Evolutionary conservation across 2,329 filamentous ascomycete species (phyloP).

Genomic region (Aspergillus brasiliensis): DNA sequence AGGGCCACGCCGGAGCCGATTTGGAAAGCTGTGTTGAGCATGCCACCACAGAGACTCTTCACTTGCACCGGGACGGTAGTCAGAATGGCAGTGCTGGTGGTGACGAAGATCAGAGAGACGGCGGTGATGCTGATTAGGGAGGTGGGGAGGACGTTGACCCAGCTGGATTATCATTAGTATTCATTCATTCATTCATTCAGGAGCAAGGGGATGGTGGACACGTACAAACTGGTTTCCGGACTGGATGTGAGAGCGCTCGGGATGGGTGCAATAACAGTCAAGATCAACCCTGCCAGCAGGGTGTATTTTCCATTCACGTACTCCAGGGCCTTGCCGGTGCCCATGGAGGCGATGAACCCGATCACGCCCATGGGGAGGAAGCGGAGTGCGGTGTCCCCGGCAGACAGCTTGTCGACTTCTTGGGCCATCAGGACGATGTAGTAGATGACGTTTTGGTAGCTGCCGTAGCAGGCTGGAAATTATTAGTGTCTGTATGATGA

Average conservation of each 20-base stretch:
- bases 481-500: slow-evolving; percentile 5
- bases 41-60: slow-evolving; percentile 45
- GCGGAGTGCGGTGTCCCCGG: slow-evolving; percentile 43
- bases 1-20: slow-evolving; percentile 46
- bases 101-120: slow-evolving; percentile 46
- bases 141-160: slow-evolving; percentile 44
- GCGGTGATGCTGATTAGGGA: slow-evolving; percentile 44
- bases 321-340: slow-evolving; percentile 40
- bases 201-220: neutral
- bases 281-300: slow-evolving; percentile 37
- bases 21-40: slow-evolving; percentile 49
- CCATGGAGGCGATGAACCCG: slow-evolving; percentile 42
- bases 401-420: slow-evolving; percentile 42
- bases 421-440: slow-evolving; percentile 48
- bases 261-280: slow-evolving; percentile 43
- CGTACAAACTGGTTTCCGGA: slow-evolving; percentile 28
- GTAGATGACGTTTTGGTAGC: slow-evolving; percentile 47
- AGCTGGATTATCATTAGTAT: slow-evolving; percentile 27
- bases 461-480: slow-evolving; percentile 42
- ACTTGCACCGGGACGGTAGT: slow-evolving; percentile 45
- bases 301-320: slow-evolving; percentile 42
- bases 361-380: slow-evolving; percentile 47
- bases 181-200: neutral
- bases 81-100: slow-evolving; percentile 45
- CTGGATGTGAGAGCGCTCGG: slow-evolving; percentile 33